Conservation (phyloP, 192 early-diverging fungal species). For the Coemansia sp. region DNA sequence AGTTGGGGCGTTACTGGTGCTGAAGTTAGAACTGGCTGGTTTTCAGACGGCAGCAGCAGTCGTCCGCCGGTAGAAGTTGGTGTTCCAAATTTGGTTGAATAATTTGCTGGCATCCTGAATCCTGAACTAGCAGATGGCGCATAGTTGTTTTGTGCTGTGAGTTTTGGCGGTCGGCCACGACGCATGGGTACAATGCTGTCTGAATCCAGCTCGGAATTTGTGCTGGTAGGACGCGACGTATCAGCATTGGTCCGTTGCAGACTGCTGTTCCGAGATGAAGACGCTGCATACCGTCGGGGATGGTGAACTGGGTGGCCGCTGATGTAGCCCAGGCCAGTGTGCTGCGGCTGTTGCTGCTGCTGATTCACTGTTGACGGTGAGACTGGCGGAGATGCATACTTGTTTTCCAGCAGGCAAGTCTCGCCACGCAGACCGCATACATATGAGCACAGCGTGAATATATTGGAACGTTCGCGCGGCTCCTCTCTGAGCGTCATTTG, state of each 20-base stretch:
- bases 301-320: slow-evolving; percentile 15
- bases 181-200: slow-evolving; percentile 78
- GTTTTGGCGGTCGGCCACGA: slow-evolving; percentile 75
- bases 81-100: slow-evolving; percentile 4
- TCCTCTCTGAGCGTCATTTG: slow-evolving; percentile 77
- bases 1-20: neutral
- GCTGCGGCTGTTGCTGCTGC: neutral
- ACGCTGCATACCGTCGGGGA: slow-evolving; percentile 38
- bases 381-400: slow-evolving; percentile 33
- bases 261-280: slow-evolving; percentile 26
- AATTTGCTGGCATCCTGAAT: neutral
- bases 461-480: slow-evolving; percentile 70
- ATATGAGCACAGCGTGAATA: slow-evolving; percentile 72
- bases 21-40: slow-evolving; percentile 1
- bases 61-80: slow-evolving; percentile 10
- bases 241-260: slow-evolving; percentile 20
- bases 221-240: slow-evolving; percentile 28
- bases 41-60: slow-evolving; percentile 6
- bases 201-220: slow-evolving; percentile 50
- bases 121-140: neutral
- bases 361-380: slow-evolving; percentile 10
- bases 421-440: slow-evolving; percentile 62
- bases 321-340: slow-evolving; percentile 13
- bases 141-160: slow-evolving; percentile 4
- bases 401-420: slow-evolving; percentile 43